Evolutionary conservation across 768 basidiomycete genomes (phyloP), one percentile per base, ranked within the genome.

Genomic region (Harrya chromipes): DNA sequence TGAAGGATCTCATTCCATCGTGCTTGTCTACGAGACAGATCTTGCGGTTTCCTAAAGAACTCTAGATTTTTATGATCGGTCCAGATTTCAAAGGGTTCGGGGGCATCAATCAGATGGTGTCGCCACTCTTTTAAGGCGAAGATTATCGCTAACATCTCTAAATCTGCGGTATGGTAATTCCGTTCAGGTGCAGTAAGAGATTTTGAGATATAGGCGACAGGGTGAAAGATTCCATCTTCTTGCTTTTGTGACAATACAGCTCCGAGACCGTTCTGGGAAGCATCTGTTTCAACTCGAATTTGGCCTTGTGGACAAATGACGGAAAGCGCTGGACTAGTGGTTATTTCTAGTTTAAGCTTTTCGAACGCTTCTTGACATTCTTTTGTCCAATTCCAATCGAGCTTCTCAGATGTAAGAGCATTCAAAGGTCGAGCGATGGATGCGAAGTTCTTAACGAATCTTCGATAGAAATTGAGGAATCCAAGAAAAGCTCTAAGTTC

Each of bases 21-120:
- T 1, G 70, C 74, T 65, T 80, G 77, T n/a, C 71, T 43, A 1
- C 66, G 53, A 40, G 70, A 76, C 0, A 81, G 63, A 11, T 71
- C 64, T 40, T 69, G 60, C 1, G 71, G 53, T 4, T 54, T 64
- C 36, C 50, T 52, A 56, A 78, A 79, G 54, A 74, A 78, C 39
- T 74, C 59, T 0, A 79, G 63, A 34, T 79, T 77, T 40, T 71
- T 67, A 7, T 74, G 68, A 43, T 76, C 64, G 0, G 66, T 66
- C 46, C 62, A 50, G 29, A 76, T 57, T 40, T 64, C 57, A 10
- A 55, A 19, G 1, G 33, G 13, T 16, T 33, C 14, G 1, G 1
- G 1, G 4, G 27, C 17, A 6, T 43, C 35, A 17, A 45, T 14
- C 4, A 45, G 44, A 11, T 45, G 17, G 3, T 45, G 44, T 0